Base-by-base conservation (phyloP, 2,329 filamentous ascomycete genomes). In the Diaporthe vexans region DNA sequence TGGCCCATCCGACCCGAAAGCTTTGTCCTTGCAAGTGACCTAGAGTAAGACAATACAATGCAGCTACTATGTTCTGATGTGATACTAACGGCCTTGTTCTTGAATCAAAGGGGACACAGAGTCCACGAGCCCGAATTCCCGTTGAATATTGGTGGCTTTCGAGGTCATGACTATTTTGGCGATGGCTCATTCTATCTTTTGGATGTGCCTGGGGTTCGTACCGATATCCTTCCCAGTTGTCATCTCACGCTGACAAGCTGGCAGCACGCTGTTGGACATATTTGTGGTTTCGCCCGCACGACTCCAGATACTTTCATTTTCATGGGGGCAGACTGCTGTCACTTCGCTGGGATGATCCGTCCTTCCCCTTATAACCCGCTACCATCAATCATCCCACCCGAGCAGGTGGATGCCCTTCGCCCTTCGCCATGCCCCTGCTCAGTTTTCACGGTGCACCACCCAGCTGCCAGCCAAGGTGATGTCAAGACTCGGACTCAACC, bases 101-200 rank as follows among this genome's bases (percentile, higher is more conserved):
- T 24, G 19, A 59, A 37, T 24, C 7, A 17, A 59, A 61, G 35
- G 3, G 57, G 57, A 19, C 57, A 61, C 24, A 61, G 57, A 8
- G 5, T 61, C 3, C 57, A 61, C n/a, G 57, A 61, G 26, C 57
- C 57, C 4, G n/a, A 40, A 11, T 61, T 61, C 7, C 57, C 57
- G 5, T 37, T 61, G 0, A 61, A n/a, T 3, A 26, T 61, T 11
- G 57, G 57, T 21, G 57, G 57, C 19, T 61, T 61, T 6, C 35
- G 35, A 26, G 57, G 35, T 11, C 24, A 61, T 11, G 57, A 61
- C n/a, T 61, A 61, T 43, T 61, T 61, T 43, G 57, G 35, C 10
- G 57, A 61, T n/a, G 57, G 57, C 7, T 61, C 57, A 19, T 61
- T 61, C 57, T 61, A 61, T 19, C 57, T 61, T 43, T n/a, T 61